Percentiles rank a stretch among this genome's conserved stretches.
Conservation (phyloP, 1,284 basidiomycete genomes). For the Moesziomyces globuligerus region DNA sequence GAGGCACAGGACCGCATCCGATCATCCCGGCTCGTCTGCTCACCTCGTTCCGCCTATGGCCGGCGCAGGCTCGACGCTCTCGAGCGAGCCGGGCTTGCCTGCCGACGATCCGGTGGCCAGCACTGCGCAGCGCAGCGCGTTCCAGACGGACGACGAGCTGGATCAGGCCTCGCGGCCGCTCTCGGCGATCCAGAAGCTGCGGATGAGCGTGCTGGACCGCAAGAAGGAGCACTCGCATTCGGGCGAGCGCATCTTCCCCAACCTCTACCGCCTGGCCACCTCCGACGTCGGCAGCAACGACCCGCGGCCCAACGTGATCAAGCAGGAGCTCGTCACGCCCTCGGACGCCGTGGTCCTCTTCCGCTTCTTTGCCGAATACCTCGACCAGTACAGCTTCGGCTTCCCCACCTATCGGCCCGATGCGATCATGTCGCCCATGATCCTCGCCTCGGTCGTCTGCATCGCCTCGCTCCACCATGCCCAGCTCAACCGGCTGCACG, state of each 20-base stretch:
- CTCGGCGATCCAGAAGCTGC: conserved; percentile 30
- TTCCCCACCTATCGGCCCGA: conserved; percentile 35
- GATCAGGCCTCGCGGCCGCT: conserved; percentile 31
- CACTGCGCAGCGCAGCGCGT: conserved; percentile 8
- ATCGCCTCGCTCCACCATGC: conserved; percentile 36
- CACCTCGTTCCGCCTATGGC: background rate
- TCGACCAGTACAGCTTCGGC: conserved; percentile 41
- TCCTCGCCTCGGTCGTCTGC: conserved; percentile 25
- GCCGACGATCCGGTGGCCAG: conserved; percentile 10
- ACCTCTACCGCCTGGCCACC: conserved; percentile 30
- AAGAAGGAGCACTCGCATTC: conserved; percentile 23
- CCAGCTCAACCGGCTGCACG: conserved; percentile 29
- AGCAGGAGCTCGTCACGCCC: conserved; percentile 32
- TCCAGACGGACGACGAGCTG: conserved; percentile 25
- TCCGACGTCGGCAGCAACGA: conserved; percentile 35
- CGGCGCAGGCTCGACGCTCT: conserved; percentile 1
- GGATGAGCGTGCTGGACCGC: conserved; percentile 37
- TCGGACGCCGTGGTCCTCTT: conserved; percentile 32
- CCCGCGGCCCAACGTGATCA: conserved; percentile 36
- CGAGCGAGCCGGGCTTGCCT: conserved; percentile 3
- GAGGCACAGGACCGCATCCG: background rate
- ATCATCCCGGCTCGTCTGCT: background rate
- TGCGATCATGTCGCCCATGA: conserved; percentile 48
- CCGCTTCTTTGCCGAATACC: conserved; percentile 38
- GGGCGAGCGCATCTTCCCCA: conserved; percentile 22